Conservation (phyloP, 306 rosid genomes). For the Castanea crenata region DNA sequence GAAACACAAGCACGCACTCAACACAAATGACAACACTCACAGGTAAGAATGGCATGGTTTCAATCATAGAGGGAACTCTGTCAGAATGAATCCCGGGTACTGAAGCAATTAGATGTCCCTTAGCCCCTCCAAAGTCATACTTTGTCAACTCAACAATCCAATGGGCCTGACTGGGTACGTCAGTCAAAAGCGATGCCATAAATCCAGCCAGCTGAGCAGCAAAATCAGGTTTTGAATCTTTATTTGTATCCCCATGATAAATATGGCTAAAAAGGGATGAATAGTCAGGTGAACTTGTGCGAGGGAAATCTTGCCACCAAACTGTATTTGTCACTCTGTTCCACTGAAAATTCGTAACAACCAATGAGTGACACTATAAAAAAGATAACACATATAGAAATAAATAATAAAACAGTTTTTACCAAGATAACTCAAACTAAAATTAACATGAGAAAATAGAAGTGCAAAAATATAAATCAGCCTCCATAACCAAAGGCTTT, state of each 20-base stretch:
- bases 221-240: constrained; percentile 56
- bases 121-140: constrained; percentile 71
- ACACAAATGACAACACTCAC: constrained; percentile 38
- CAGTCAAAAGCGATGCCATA: constrained; percentile 71
- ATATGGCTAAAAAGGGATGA: constrained; percentile 56
- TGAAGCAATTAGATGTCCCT: constrained; percentile 71
- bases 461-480: background rate
- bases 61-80: constrained; percentile 37
- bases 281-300: constrained; percentile 40
- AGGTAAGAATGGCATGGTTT: constrained; percentile 23
- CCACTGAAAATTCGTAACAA: constrained; percentile 55
- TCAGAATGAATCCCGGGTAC: constrained; percentile 70
- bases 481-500: background rate
- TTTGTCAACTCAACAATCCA: constrained; percentile 68
- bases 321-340: constrained; percentile 68
- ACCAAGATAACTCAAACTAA: background rate
- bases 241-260: constrained; percentile 20
- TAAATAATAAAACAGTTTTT: constrained; percentile 2
- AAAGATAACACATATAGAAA: background rate
- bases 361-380: background rate
- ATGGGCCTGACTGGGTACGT: constrained; percentile 67
- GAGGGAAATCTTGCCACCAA: constrained; percentile 95
- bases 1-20: constrained; percentile 7
- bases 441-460: background rate
- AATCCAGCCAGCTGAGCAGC: constrained; percentile 81